Base-by-base conservation (phyloP, 202 grass and related monocot species). In the Panicum hallii region DNA sequence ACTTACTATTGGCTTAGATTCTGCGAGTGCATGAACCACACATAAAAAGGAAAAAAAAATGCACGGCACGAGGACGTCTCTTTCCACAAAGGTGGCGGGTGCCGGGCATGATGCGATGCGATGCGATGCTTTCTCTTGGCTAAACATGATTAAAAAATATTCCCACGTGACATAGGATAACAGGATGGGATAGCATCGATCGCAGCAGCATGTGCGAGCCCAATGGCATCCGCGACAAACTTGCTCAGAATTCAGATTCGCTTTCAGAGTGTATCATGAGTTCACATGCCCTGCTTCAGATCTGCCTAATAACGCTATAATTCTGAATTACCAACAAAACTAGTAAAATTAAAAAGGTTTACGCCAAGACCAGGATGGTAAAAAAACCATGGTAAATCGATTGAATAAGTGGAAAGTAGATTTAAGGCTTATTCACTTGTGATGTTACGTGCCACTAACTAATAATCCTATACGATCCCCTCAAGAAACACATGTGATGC, bases 201-300 rank as follows among this genome's bases (percentile, higher is more conserved):
- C 14, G 26, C 60, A 32, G 26, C 19, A 13, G 70, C 89, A 87
- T 87, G 80, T 87, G 89, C 63, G 55, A 75, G 52, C 23, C 69
- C 58, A 73, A 79, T 78, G 74, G 67, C 66, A 38, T 80, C 15
- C 8, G 62, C 4, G 20, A 22, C 32, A 61, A 13, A 10, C 7
- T 44, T 62, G 17, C 49, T 58, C 63, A 75, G 85, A 84, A 4
- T 57, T 45, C 63, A 75, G 70, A 84, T 88, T 77, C 64, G 10
- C 56, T 84, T 87, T 81, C 40, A 9, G 20, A 16, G 75, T 64
- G 69, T 46, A 87, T 52, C 43, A 0, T 10, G 8, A 58, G 12
- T 70, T 83, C 80, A 87, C 84, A 54, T 62, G 49, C 22, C 7
- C 73, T 44, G 63, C 54, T 66, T 69, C 68, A 74, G 62, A 90